phyloP scores from a whole-genome alignment of 2,329 filamentous ascomycete species.

The Aspergillus niger region DNA sequence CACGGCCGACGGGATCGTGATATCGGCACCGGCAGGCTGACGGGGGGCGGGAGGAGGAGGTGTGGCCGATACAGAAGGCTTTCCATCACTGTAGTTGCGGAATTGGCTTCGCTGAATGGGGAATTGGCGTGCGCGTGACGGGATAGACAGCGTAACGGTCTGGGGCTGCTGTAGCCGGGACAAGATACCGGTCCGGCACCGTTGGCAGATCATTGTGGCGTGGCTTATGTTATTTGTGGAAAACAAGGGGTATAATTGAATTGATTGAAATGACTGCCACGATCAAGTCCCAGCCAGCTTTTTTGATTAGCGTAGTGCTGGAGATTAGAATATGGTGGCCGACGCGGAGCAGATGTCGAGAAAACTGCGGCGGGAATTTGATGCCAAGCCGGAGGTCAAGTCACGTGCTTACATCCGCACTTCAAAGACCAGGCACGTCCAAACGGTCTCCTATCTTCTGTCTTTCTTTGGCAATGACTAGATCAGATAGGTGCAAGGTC shows the following conservation, averaged over 20 bases:
- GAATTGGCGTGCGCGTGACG: slow-evolving; percentile 33
- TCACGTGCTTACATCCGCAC: slow-evolving; percentile 29
- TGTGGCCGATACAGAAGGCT: slow-evolving; percentile 29
- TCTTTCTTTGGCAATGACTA: too few species aligned
- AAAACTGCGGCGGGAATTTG: slow-evolving; percentile 41
- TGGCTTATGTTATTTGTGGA: neutral
- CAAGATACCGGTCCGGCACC: slow-evolving; percentile 44
- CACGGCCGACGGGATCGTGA: slow-evolving; percentile 39
- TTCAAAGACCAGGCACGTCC: too few species aligned
- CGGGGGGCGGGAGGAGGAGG: slow-evolving; percentile 36
- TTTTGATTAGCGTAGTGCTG: neutral
- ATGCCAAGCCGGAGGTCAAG: slow-evolving; percentile 36
- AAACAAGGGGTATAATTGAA: too few species aligned
- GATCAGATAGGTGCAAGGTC: too few species aligned
- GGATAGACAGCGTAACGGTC: slow-evolving; percentile 28
- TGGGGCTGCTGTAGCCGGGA: slow-evolving; percentile 40
- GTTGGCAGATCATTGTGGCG: slow-evolving; percentile 43
- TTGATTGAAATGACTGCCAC: neutral
- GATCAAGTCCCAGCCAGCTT: neutral
- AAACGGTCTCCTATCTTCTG: too few species aligned
- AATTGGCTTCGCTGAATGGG: slow-evolving; percentile 33
- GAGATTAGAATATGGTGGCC: slow-evolving; percentile 12
- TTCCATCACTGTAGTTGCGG: slow-evolving; percentile 37
- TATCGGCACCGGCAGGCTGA: slow-evolving; percentile 34
- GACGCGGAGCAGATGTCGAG: slow-evolving; percentile 20